These are phyloP conservation scores for Pseudevernia furfuracea DNA, from an alignment of 495 filamentous ascomycete genomes.

Conservation along the genomic window DNA sequence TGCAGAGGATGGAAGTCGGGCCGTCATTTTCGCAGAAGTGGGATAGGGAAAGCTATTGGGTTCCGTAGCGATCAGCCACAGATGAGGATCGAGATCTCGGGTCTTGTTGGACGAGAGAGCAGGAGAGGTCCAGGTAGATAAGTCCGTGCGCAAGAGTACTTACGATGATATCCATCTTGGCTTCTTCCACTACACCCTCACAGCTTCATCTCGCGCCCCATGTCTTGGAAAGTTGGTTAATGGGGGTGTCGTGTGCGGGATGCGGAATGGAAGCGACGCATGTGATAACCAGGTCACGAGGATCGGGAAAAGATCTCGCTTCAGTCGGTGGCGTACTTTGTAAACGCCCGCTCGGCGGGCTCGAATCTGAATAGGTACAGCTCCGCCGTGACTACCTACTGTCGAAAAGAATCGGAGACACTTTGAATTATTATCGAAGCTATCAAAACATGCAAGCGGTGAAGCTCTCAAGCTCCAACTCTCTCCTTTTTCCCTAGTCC, in stretches of 20 bases:
- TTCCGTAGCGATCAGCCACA: background rate
- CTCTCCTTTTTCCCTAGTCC: background rate
- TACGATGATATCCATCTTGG: slow-evolving; percentile 21
- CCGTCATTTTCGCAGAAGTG: slow-evolving; percentile 97
- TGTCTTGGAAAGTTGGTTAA: background rate
- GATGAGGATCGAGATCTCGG: background rate
- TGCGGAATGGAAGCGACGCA: background rate
- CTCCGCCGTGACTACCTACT: background rate
- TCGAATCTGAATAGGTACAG: background rate
- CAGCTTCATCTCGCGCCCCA: slow-evolving; percentile 4
- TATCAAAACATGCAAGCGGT: background rate
- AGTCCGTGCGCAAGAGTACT: slow-evolving; percentile 7
- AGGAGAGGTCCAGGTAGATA: background rate
- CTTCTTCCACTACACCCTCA: slow-evolving; percentile 11
- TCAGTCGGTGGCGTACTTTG: background rate
- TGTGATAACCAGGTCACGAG: slow-evolving; percentile 5
- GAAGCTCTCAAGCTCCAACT: background rate
- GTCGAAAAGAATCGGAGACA: too few species aligned
- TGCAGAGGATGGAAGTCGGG: slow-evolving; percentile 90
- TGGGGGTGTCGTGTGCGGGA: background rate
- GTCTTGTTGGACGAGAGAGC: background rate
- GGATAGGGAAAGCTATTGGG: slow-evolving; percentile 72
- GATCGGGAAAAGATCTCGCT: background rate
- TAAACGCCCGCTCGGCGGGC: background rate
- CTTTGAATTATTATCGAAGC: too few species aligned